Evolutionary conservation across 1,284 basidiomycete species (phyloP).

Genomic region (Tremellales sp.): DNA sequence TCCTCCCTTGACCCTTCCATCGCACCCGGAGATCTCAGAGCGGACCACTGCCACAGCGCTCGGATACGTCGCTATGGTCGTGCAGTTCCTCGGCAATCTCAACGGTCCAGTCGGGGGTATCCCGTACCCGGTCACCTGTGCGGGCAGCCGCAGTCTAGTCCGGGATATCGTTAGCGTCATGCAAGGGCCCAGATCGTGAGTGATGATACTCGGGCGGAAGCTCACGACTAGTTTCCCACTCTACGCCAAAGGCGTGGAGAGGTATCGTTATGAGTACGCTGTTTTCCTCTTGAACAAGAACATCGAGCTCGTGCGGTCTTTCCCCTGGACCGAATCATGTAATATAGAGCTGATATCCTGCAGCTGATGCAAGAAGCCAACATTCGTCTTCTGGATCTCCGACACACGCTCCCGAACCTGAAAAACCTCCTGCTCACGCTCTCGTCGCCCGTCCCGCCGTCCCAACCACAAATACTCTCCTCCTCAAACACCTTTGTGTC

Average conservation of each 20-base stretch:
- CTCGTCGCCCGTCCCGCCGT: slow-evolving; percentile 33
- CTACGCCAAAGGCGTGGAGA: slow-evolving; percentile 89
- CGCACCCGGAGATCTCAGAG: slow-evolving; percentile 64
- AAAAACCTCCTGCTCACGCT: slow-evolving; percentile 89
- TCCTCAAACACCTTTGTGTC: not conserved
- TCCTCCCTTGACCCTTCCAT: slow-evolving; percentile 68
- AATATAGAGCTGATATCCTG: slow-evolving; percentile 21
- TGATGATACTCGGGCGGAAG: slow-evolving; percentile 13
- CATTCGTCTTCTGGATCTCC: slow-evolving; percentile 81
- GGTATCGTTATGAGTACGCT: slow-evolving; percentile 95
- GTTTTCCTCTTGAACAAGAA: slow-evolving; percentile 97
- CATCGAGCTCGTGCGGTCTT: slow-evolving; percentile 74
- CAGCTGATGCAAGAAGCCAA: slow-evolving; percentile 87
- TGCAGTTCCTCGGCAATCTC: slow-evolving; percentile 75
- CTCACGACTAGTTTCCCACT: slow-evolving; percentile 71
- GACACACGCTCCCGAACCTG: slow-evolving; percentile 93
- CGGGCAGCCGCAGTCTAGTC: slow-evolving; percentile 81
- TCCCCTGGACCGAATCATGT: slow-evolving; percentile 17
- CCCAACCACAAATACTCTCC: slow-evolving; percentile 7
- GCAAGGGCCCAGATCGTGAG: slow-evolving; percentile 86
- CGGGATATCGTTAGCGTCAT: slow-evolving; percentile 87
- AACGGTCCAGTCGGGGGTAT: slow-evolving; percentile 55
- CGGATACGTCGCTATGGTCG: slow-evolving; percentile 79
- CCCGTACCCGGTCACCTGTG: slow-evolving; percentile 81
- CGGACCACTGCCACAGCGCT: slow-evolving; percentile 78